phyloP scores from a whole-genome alignment of 768 basidiomycete genomes.

The Bullera alba region DNA sequence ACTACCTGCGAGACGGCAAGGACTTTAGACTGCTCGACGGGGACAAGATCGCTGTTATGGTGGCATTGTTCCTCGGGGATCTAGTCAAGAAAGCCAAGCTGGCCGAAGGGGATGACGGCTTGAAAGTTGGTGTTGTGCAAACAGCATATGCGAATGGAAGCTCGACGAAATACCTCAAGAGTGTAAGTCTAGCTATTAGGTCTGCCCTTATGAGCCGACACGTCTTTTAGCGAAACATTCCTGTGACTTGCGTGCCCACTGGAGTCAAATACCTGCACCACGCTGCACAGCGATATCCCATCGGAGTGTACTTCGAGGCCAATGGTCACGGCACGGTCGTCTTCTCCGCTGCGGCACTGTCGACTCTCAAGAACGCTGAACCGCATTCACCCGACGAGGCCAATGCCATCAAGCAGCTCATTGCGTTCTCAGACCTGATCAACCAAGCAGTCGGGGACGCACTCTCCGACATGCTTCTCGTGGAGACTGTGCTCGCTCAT shows the following conservation, averaged over 20 bases:
- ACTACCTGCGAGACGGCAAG: slow-evolving; percentile 54
- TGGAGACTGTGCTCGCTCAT: slow-evolving; percentile 84
- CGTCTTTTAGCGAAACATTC: slow-evolving; percentile 66
- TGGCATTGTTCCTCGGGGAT: slow-evolving; percentile 85
- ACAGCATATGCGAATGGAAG: slow-evolving; percentile 98
- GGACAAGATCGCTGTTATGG: slow-evolving; percentile 93
- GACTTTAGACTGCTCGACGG: slow-evolving; percentile 88
- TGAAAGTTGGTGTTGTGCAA: slow-evolving; percentile 91
- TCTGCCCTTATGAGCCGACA: neutral
- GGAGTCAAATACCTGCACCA: slow-evolving; percentile 98
- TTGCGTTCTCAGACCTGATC: slow-evolving; percentile 72
- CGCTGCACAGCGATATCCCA: slow-evolving; percentile 83
- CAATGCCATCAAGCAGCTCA: slow-evolving; percentile 68
- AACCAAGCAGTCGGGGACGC: slow-evolving; percentile 99
- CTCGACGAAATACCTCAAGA: slow-evolving; percentile 83
- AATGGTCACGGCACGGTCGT: slow-evolving; percentile 97
- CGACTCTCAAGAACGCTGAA: slow-evolving; percentile 57
- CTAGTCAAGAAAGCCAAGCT: slow-evolving; percentile 79
- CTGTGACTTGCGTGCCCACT: slow-evolving; percentile 89
- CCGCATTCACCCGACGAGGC: slow-evolving; percentile 77
- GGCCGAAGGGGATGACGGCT: slow-evolving; percentile 58
- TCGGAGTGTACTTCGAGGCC: slow-evolving; percentile 99
- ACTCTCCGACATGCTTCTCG: slow-evolving; percentile 88
- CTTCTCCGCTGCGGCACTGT: slow-evolving; percentile 71
- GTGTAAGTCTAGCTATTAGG: slow-evolving; percentile 26